These are phyloP conservation scores for Malus hybrid DNA, from an alignment of 331 rosid species.

Conservation along the genomic window DNA sequence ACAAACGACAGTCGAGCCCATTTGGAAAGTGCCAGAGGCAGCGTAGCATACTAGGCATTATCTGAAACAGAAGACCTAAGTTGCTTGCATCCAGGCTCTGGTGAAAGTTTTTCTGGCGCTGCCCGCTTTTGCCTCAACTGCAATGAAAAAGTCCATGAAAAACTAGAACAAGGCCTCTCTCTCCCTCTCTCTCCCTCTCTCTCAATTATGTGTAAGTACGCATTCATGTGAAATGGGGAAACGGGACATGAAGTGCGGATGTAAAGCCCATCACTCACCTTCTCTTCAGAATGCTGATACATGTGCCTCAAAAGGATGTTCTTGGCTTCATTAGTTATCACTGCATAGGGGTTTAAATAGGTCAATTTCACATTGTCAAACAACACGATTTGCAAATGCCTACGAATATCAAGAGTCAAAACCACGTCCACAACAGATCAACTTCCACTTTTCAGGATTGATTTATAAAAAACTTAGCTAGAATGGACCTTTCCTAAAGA, in stretches of 20 bases:
- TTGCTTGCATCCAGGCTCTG: conserved; percentile 81
- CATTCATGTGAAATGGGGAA: conserved; percentile 3
- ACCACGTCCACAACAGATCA: background rate
- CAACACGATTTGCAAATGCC: background rate
- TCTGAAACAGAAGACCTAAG: conserved; percentile 53
- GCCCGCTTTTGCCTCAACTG: conserved; percentile 90
- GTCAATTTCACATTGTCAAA: conserved; percentile 14
- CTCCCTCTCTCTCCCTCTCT: background rate
- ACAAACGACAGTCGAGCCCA: background rate
- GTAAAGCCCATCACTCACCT: conserved; percentile 42
- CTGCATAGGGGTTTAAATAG: conserved; percentile 35
- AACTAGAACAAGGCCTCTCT: conserved; percentile 13
- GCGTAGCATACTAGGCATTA: conserved; percentile 22
- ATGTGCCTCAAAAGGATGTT: conserved; percentile 78
- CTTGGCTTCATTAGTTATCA: conserved; percentile 67
- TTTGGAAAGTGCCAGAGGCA: background rate
- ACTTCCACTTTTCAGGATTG: background rate
- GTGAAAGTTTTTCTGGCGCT: conserved; percentile 66
- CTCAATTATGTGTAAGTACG: background rate
- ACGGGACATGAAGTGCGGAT: background rate
- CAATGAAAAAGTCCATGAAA: conserved; percentile 24
- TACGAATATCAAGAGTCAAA: background rate
- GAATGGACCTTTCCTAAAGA: background rate
- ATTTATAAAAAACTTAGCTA: background rate
- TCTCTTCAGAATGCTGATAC: conserved; percentile 71